Percentiles rank a stretch among this genome's conserved stretches.
Conservation (phyloP, 2,329 filamentous ascomycete genomes). For the Dactylonectria macrodidyma region DNA sequence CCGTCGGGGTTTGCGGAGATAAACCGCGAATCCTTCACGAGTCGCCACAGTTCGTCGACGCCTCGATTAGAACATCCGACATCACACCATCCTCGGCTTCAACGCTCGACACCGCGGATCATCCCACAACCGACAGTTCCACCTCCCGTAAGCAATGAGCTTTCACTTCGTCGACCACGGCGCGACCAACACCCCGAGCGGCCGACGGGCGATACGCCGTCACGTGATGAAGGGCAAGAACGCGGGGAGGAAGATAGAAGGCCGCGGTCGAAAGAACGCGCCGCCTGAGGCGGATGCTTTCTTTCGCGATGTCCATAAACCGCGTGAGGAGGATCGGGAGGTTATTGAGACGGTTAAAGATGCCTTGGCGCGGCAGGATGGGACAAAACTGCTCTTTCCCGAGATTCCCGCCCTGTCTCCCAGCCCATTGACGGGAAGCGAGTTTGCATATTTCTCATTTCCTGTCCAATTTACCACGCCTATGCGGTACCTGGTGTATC, state of each 20-base stretch:
- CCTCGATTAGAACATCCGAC: not conserved
- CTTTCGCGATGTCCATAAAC: not conserved
- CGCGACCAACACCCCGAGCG: slow-evolving; percentile 12
- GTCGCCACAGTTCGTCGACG: not conserved
- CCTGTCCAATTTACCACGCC: slow-evolving; percentile 38
- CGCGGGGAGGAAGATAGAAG: slow-evolving; percentile 36
- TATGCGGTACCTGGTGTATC: slow-evolving; percentile 40
- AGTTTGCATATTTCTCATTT: slow-evolving; percentile 41
- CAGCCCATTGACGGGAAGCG: slow-evolving; percentile 33
- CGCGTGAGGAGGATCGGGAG: not conserved
- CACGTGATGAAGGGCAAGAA: slow-evolving; percentile 47
- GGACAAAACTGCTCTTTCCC: slow-evolving; percentile 32
- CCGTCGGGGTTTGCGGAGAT: slow-evolving; percentile 39
- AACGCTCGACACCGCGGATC: not conserved
- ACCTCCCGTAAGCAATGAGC: slow-evolving; percentile 27
- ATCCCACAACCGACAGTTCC: not conserved
- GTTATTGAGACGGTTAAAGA: not conserved
- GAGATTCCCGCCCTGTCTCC: slow-evolving; percentile 20
- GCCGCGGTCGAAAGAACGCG: slow-evolving; percentile 39
- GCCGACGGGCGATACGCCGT: slow-evolving; percentile 37
- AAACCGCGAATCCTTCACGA: slow-evolving; percentile 22
- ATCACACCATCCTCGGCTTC: slow-evolving; percentile 4
- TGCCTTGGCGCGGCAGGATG: not conserved
- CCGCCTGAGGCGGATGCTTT: not conserved
- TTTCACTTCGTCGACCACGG: slow-evolving; percentile 41